Evolutionary conservation across 306 rosid genomes (phyloP).

Genomic region (Cajanus cajan): DNA sequence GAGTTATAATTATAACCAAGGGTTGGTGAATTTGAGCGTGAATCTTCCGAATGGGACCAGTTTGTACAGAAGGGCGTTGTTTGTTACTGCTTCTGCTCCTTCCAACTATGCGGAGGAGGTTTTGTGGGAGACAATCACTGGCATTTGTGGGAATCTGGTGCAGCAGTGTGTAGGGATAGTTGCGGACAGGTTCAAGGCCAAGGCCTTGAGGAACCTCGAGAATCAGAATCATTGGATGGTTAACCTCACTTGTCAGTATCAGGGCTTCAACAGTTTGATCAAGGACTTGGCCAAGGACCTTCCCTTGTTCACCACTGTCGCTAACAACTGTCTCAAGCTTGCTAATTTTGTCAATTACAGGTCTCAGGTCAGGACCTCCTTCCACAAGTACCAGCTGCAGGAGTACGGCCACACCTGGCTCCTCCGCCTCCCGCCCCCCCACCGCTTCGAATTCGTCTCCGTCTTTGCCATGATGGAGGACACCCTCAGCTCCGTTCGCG

Average conservation of each 20-base stretch:
- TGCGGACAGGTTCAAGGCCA: conserved; percentile 78
- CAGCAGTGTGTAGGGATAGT: conserved; percentile 93
- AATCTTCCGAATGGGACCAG: conserved; percentile 95
- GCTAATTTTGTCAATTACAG: conserved; percentile 69
- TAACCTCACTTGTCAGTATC: conserved; percentile 86
- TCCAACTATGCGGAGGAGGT: conserved; percentile 82
- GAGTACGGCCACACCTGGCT: conserved; percentile 67
- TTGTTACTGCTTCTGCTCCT: conserved; percentile 67
- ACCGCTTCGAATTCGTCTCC: conserved; percentile 44
- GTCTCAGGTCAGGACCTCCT: conserved; percentile 60
- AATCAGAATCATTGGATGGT: conserved; percentile 90
- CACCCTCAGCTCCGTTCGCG: conserved; percentile 50
- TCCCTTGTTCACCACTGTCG: conserved; percentile 55
- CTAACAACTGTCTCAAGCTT: conserved; percentile 66
- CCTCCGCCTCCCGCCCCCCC: conserved; percentile 53
- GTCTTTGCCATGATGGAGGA: conserved; percentile 60
- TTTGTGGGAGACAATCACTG: conserved; percentile 81
- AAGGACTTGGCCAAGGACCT: conserved; percentile 75
- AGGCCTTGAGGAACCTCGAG: conserved; percentile 82
- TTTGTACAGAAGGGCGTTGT: conserved; percentile 72
- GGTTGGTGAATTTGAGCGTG: conserved; percentile 68
- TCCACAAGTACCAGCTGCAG: conserved; percentile 73
- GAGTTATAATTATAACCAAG: conserved; percentile 39
- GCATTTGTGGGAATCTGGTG: conserved; percentile 71
- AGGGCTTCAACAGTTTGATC: conserved; percentile 63